These are phyloP conservation scores for Poronia punctata DNA, from an alignment of 495 filamentous ascomycete species.

Conservation along the genomic window DNA sequence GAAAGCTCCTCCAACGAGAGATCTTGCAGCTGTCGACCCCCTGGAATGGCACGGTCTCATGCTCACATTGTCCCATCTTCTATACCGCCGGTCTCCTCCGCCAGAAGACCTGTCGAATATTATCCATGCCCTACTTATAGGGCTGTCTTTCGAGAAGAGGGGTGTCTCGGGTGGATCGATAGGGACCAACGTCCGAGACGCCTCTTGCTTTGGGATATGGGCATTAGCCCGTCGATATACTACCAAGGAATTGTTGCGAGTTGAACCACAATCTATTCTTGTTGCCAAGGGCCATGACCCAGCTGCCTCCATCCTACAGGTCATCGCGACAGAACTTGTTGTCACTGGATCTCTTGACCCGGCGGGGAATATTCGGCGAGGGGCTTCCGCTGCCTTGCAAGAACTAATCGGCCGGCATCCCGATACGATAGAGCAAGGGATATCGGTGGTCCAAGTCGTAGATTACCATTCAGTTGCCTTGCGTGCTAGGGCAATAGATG, in stretches of 20 bases:
- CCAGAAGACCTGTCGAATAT: constrained; percentile 58
- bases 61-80: constrained; percentile 74
- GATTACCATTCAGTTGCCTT: constrained; percentile 91
- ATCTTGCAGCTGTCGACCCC: constrained; percentile 66
- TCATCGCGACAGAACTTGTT: constrained; percentile 71
- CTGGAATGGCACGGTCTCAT: constrained; percentile 88
- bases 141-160: constrained; percentile 79
- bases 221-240: constrained; percentile 80
- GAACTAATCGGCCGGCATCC: constrained; percentile 92
- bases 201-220: constrained; percentile 94
- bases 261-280: constrained; percentile 38
- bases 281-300: constrained; percentile 24
- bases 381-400: constrained; percentile 87
- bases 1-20: constrained; percentile 37
- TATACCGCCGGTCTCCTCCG: constrained; percentile 72
- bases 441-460: constrained; percentile 76
- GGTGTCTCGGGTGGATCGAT: constrained; percentile 70
- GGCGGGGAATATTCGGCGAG: constrained; percentile 84
- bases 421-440: constrained; percentile 71
- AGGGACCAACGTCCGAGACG: constrained; percentile 94
- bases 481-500: constrained; percentile 69
- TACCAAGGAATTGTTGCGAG: constrained; percentile 64
- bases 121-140: constrained; percentile 61
- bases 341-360: constrained; percentile 81
- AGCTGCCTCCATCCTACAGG: constrained; percentile 55